Evolutionary conservation across 495 filamentous ascomycete genomes (phyloP).

Genomic region (Aspergillus bridgeri): DNA sequence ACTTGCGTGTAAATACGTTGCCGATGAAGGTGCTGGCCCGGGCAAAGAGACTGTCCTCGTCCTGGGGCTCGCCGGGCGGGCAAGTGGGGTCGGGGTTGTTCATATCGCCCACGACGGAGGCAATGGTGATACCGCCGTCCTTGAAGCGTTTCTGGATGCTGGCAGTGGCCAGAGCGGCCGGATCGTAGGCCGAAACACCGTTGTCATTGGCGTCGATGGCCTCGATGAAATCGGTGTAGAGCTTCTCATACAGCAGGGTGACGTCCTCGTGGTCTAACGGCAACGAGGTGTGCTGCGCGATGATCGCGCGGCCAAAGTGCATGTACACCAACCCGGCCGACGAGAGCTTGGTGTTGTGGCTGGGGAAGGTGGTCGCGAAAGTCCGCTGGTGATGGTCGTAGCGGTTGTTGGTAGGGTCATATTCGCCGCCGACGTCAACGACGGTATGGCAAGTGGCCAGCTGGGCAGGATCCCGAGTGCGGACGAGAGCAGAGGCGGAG

Average conservation of each 20-base stretch:
- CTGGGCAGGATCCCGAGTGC: constrained; percentile 76
- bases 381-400: constrained; percentile 97
- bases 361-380: constrained; percentile 76
- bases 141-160: constrained; percentile 75
- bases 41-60: constrained; percentile 77
- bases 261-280: constrained; percentile 62
- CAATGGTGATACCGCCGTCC: constrained; percentile 75
- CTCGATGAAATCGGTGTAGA: constrained; percentile 93
- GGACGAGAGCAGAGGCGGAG: constrained; percentile 66
- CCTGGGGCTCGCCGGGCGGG: constrained; percentile 56
- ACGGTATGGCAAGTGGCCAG: constrained; percentile 87
- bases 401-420: constrained; percentile 68
- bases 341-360: constrained; percentile 79
- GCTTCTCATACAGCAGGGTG: constrained; percentile 72
- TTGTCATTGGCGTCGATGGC: constrained; percentile 97
- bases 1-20: constrained; percentile 73
- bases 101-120: constrained; percentile 76
- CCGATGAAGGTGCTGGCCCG: constrained; percentile 78
- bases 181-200: constrained; percentile 78
- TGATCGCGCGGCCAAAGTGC: constrained; percentile 85
- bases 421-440: constrained; percentile 92
- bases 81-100: constrained; percentile 56
- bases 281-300: constrained; percentile 64
- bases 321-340: constrained; percentile 92
- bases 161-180: constrained; percentile 56